These are phyloP conservation scores for Alternaria gansuensis DNA, from an alignment of 2,329 filamentous ascomycete species.

Conservation along the genomic window DNA sequence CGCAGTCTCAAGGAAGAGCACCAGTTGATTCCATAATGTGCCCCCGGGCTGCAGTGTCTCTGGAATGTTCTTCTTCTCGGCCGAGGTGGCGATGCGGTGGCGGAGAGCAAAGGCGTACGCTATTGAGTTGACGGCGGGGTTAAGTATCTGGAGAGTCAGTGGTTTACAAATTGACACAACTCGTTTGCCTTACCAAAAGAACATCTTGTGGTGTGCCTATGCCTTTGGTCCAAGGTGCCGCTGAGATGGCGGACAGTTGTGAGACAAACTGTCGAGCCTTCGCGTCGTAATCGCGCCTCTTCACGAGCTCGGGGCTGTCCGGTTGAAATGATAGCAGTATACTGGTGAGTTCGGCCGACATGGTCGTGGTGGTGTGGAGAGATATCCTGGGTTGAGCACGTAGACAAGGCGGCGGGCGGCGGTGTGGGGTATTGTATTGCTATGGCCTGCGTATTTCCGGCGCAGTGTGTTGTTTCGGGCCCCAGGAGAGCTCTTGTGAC, in stretches of 20 bases:
- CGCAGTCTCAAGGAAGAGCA: slow-evolving; percentile 59
- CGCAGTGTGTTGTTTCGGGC: not conserved
- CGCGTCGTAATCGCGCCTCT: slow-evolving; percentile 54
- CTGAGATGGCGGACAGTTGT: slow-evolving; percentile 46
- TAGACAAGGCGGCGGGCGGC: slow-evolving; percentile 24
- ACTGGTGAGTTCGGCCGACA: slow-evolving; percentile 45
- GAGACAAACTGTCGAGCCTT: slow-evolving; percentile 48
- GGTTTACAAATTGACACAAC: not conserved
- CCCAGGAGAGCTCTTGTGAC: not conserved
- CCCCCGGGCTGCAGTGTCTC: slow-evolving; percentile 56
- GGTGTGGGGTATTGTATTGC: slow-evolving; percentile 29
- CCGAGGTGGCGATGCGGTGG: slow-evolving; percentile 55
- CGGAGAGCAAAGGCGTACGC: slow-evolving; percentile 66
- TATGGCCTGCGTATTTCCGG: not conserved
- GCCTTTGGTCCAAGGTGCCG: slow-evolving; percentile 47
- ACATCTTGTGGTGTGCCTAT: slow-evolving; percentile 53
- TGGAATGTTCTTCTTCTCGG: slow-evolving; percentile 51
- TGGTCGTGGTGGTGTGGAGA: slow-evolving; percentile 23
- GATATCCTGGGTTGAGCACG: slow-evolving; percentile 14
- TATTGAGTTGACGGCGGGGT: slow-evolving; percentile 67
- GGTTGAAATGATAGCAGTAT: slow-evolving; percentile 50
- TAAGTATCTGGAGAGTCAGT: slow-evolving; percentile 54
- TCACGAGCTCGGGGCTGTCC: slow-evolving; percentile 40
- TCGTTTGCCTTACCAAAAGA: slow-evolving; percentile 45
- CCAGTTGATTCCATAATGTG: slow-evolving; percentile 60